Base-by-base conservation (phyloP, 2,329 filamentous ascomycete genomes). In the Sclerotinia nivalis region DNA sequence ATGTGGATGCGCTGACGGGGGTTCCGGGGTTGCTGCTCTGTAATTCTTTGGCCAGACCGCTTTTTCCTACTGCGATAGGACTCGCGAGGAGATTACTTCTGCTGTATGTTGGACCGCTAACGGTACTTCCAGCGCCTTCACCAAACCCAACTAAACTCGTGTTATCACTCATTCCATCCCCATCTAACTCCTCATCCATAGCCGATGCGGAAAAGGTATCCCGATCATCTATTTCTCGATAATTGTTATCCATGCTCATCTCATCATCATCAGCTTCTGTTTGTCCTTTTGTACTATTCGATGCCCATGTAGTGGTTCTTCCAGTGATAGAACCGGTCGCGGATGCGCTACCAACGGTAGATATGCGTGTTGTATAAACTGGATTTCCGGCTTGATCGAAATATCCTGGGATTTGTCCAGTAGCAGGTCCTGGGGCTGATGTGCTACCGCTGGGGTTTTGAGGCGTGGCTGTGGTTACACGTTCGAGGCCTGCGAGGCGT, bases 101-200 rank as follows among this genome's bases (percentile, higher is more conserved):
- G 80, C 87, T 83, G 81, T 91, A 86, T 77, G 91, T 91, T 52
- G 92, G 92, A 0, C 93, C 93, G 71, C 89, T 93, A 70, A 94
- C 89, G 7, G 93, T 93, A 79, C 91, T 93, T 74, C 91, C 92
- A 13, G 95, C 94, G 47, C 94, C 95, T 79, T 97, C 94, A 64
- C 95, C 95, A 75, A 97, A 97, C 0, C 91, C 95, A 13, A 97
- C 95, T 8, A 97, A 84, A 72, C 91, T 95, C 2, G 90, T 92
- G 66, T 97, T 93, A 75, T 97, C 93, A 75, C 92, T 95, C 85
- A 96, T 91, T 71, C 91, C 92, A 73, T 79, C 77, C 13, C 66
- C 72, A 60, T 77, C 75, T 65, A 74, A 68, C 65, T 77, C 77
- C 47, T 76, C 74, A 70, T 88, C 86, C 83, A 87, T 87, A 37